phyloP scores from a whole-genome alignment of 2,329 filamentous ascomycete genomes.

The Paecilomyces formosus region DNA sequence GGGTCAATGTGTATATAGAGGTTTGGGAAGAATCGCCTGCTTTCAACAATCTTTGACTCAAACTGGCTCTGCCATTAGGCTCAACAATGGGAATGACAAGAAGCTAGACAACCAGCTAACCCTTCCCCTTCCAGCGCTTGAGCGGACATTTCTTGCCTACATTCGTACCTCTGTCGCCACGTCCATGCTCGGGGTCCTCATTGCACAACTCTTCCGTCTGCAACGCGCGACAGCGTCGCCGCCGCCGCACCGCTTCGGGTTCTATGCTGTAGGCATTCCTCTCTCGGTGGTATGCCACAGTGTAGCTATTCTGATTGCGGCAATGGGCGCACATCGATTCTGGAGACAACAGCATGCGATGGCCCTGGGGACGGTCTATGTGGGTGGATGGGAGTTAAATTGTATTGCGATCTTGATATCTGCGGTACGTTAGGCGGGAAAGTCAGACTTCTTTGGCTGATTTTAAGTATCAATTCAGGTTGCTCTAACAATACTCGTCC shows the following conservation, averaged over 20 bases:
- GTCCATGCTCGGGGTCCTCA: constrained; percentile 57
- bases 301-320: constrained; percentile 44
- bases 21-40: too few species aligned
- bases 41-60: too few species aligned
- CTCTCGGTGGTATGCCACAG: constrained; percentile 42
- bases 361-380: constrained; percentile 48
- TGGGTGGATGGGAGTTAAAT: constrained; percentile 53
- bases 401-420: constrained; percentile 40
- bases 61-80: too few species aligned
- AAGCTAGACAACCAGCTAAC: background rate
- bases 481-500: constrained; percentile 7
- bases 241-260: constrained; percentile 43
- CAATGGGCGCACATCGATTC: constrained; percentile 52
- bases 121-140: constrained; percentile 49
- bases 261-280: constrained; percentile 54
- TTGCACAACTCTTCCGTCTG: constrained; percentile 61
- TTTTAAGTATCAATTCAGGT: background rate
- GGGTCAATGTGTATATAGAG: too few species aligned
- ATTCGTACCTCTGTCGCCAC: constrained; percentile 63
- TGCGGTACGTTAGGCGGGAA: constrained; percentile 36
- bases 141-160: constrained; percentile 68
- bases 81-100: too few species aligned
- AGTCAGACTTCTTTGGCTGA: background rate
- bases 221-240: constrained; percentile 35
- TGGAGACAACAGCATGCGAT: constrained; percentile 56